Base-by-base conservation (phyloP, 495 filamentous ascomycete genomes). In the Penicillium samsonianum region DNA sequence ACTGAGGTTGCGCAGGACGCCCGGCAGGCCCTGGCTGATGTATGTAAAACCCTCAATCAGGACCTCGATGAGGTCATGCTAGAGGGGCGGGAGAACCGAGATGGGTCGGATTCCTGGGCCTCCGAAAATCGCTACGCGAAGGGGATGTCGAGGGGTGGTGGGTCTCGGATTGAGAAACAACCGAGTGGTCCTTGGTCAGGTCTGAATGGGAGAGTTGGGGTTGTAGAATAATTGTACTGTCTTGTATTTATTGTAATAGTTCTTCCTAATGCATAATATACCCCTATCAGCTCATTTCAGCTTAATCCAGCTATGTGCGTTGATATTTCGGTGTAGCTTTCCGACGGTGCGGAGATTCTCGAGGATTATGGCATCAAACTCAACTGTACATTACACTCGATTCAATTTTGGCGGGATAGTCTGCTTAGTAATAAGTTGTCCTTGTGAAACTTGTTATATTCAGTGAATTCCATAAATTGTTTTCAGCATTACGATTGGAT, bases 41-140 rank as follows among this genome's bases (percentile, higher is more conserved):
- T 78, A 16, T 78, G 73, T 35, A 40, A 57, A 2, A 59, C 62
- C 4, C 60, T 79, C 17, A 73, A 77, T 38, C 76, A 79, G 47
- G 69, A 75, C 30, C 49, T 72, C 0, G 63, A 71, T 22, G 65
- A 67, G 46, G 52, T 63, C 22, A 44, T 69, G 33, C 51, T 58
- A 28, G 60, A 67, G 14, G 57, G 58, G 23, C 58, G 47, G 20
- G 52, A 55, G 20, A 57, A 61, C 23, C 51, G 55, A 31, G 65
- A 67, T 11, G 59, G 30, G 35, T 59, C 53, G 31, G 75, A 76
- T 64, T 69, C 75, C 33, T 78, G 77, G 73, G 54, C 70, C 23
- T 65, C 56, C 25, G 73, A 75, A 59, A 68, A 66, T 59, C 67
- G 57, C 35, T 65, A 67, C 30, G 58, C 62, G 10, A 50, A 65